phyloP scores from a whole-genome alignment of 139 green algal genomes.

The Deuterostichococcus epilithicus region DNA sequence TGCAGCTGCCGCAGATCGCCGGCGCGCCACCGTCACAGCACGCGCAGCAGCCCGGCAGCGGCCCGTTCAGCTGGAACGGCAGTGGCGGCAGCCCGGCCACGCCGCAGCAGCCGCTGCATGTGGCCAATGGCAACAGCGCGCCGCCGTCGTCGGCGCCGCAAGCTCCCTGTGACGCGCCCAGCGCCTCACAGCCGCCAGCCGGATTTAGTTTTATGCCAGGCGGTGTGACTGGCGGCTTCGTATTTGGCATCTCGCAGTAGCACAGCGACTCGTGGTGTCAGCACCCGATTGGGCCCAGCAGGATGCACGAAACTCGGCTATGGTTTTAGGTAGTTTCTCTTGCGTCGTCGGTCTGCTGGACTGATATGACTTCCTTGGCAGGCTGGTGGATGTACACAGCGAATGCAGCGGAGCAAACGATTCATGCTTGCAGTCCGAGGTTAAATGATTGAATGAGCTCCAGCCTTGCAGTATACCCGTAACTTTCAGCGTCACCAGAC shows the following conservation, averaged over 20 bases:
- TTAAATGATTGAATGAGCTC: no score
- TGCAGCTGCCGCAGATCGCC: background rate
- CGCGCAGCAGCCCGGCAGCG: background rate
- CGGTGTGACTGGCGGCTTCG: background rate
- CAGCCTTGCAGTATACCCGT: no score
- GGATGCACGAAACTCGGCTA: no score
- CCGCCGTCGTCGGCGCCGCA: background rate
- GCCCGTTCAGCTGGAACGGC: background rate
- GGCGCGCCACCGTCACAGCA: background rate
- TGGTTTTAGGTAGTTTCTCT: no score
- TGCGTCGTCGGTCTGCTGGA: no score
- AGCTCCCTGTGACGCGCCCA: background rate
- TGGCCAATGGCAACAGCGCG: background rate
- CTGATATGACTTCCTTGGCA: no score
- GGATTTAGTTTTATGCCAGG: background rate
- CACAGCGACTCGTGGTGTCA: slow-evolving; percentile 1
- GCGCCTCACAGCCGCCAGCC: background rate
- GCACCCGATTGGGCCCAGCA: no score
- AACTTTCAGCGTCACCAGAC: no score
- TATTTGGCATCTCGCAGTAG: slow-evolving; percentile 6
- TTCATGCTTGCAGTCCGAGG: no score
- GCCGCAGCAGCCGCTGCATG: background rate
- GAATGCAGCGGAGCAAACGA: no score
- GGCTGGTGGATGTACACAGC: no score
- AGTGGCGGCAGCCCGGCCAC: background rate